A percentile compares a stretch with the other conserved stretches of the same genome.
Conservation (phyloP, 2,329 filamentous ascomycete genomes). For the Malbranchea cinnamomea region DNA sequence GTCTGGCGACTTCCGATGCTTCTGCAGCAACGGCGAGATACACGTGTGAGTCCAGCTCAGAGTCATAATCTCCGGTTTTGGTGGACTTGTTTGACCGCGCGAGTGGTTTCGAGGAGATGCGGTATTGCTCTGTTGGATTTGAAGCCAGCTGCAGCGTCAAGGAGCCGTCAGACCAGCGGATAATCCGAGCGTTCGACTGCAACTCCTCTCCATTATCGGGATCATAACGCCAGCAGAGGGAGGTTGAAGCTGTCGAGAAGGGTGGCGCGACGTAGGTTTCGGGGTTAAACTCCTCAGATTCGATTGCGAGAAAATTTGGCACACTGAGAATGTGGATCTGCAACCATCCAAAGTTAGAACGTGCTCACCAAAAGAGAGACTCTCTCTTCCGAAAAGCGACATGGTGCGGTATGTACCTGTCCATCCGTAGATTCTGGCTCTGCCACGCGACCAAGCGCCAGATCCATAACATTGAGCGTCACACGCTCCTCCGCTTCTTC, state of each 20-base stretch:
- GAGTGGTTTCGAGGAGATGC: conserved; percentile 42
- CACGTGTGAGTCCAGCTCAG: conserved; percentile 45
- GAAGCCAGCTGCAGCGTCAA: conserved; percentile 51
- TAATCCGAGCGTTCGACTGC: conserved; percentile 50
- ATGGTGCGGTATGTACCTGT: conserved; percentile 18
- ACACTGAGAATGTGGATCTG: conserved; percentile 48
- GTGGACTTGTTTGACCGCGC: conserved; percentile 39
- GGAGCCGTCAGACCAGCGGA: conserved; percentile 53
- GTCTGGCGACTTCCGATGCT: conserved; percentile 41
- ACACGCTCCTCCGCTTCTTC: conserved; percentile 28
- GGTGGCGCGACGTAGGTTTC: conserved; percentile 47
- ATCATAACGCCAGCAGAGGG: conserved; percentile 50
- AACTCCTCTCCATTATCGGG: conserved; percentile 41
- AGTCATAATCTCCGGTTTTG: conserved; percentile 36
- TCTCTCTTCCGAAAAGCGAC: neutral
- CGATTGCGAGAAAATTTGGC: conserved; percentile 47
- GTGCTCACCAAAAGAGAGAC: conserved; percentile 2
- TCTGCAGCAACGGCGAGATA: conserved; percentile 48
- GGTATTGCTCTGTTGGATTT: conserved; percentile 45
- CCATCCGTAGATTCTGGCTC: conserved; percentile 36
- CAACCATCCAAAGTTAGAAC: conserved; percentile 5
- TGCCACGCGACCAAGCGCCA: conserved; percentile 41
- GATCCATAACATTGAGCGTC: conserved; percentile 38
- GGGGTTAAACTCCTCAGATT: conserved; percentile 45
- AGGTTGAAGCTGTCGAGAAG: conserved; percentile 48